These are phyloP conservation scores for Mycena crocata DNA, from an alignment of 768 basidiomycete species.

Conservation along the genomic window DNA sequence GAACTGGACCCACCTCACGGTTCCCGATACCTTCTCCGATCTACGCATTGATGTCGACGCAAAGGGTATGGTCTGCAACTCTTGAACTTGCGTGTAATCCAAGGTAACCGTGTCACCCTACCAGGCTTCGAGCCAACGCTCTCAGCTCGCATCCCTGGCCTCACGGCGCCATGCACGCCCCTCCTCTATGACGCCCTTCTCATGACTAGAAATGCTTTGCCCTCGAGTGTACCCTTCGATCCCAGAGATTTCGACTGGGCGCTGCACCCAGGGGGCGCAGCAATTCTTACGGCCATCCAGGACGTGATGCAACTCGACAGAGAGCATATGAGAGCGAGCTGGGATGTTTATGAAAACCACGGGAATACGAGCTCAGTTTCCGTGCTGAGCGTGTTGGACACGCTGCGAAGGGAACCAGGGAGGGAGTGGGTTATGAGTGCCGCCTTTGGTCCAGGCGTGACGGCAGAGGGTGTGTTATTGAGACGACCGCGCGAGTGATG, in stretches of 20 bases:
- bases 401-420: neutral
- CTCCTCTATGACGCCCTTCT: slow-evolving; percentile 17
- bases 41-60: slow-evolving; percentile 12
- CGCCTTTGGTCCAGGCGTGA: slow-evolving; percentile 22
- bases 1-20: slow-evolving; percentile 20
- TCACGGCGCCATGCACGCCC: slow-evolving; percentile 8
- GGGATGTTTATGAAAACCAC: slow-evolving; percentile 28
- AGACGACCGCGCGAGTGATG: neutral
- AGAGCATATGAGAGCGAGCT: slow-evolving; percentile 16
- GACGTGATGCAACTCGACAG: slow-evolving; percentile 2
- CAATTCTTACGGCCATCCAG: neutral
- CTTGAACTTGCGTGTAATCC: neutral
- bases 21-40: slow-evolving; percentile 16
- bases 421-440: slow-evolving; percentile 24
- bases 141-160: slow-evolving; percentile 1
- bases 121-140: slow-evolving; percentile 14
- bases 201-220: neutral
- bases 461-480: slow-evolving; percentile 15
- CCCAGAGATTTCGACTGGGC: slow-evolving; percentile 28
- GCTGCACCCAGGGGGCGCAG: slow-evolving; percentile 17
- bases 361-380: slow-evolving; percentile 25
- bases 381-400: slow-evolving; percentile 20
- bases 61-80: neutral
- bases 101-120: neutral
- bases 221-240: neutral